Base-by-base conservation (phyloP, 2,329 filamentous ascomycete genomes). In the Penicillium paneum region DNA sequence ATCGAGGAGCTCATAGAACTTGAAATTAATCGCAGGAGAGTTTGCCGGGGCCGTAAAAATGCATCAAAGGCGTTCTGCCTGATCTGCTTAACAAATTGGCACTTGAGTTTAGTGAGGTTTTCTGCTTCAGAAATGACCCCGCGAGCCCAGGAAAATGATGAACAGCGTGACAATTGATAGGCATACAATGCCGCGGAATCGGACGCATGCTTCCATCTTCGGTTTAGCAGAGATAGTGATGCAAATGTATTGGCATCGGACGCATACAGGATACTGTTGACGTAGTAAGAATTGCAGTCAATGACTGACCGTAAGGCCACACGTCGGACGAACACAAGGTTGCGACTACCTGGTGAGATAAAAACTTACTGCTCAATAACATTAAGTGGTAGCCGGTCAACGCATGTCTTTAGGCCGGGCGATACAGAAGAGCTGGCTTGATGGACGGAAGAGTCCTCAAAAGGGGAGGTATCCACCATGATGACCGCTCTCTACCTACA, bases 1-100 rank as follows among this genome's bases (percentile, higher is more conserved):
- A 90, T 90, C 1, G 89, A 91, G 0, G 90, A 92, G 68, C 89
- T 93, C 62, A 90, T 90, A 6, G 89, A 91, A 46, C 87, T 90
- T 35, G 90, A 94, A 12, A 95, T 85, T 48, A 96, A 79, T 67
- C 88, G 92, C 65, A 96, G 82, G 41, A 89, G 78, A 6, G 87
- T 92, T 65, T 83, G 80, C 55, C 74, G 81, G 4, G 90, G 89
- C 17, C 87, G 83, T 48, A 91, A 71, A 68, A 90, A 92, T 34
- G 86, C 84, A 62, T 90, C 85, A 69, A 92, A 93, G 45, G 91
- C 78, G 73, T 90, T 90, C 54, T 88, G 83, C 72, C 90, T 89
- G 61, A 88, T 82, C 67, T 92, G 86, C 46, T 79, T 79, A 8
- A 83, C 80, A 66, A 94, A 92, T 26, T 83, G 77, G 19, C 78